phyloP scores from a whole-genome alignment of 2,329 filamentous ascomycete species.

The Talaromyces funiculosus region DNA sequence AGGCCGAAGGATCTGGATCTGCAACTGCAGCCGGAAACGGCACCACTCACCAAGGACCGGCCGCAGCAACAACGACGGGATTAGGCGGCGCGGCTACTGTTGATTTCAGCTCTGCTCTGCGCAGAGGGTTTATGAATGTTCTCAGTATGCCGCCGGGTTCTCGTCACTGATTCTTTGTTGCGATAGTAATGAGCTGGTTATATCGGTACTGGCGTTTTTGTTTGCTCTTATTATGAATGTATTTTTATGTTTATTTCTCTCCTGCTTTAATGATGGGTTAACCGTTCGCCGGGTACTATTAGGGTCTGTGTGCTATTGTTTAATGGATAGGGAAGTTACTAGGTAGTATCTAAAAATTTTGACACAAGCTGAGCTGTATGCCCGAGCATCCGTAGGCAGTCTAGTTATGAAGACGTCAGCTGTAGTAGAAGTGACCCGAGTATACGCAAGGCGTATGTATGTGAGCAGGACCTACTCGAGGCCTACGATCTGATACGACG shows the following conservation, averaged over 20 bases:
- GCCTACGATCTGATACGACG: no score
- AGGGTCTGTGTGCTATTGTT: not conserved
- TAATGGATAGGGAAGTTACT: not conserved
- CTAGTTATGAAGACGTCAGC: no score
- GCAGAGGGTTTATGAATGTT: slow-evolving; percentile 14
- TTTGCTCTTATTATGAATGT: not conserved
- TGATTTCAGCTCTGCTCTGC: slow-evolving; percentile 11
- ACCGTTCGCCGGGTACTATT: not conserved
- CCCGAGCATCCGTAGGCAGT: no score
- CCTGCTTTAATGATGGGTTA: not conserved
- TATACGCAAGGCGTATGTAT: no score
- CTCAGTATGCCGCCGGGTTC: slow-evolving; percentile 5
- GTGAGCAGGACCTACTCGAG: no score
- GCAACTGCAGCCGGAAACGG: not conserved
- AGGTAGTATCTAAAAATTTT: no score
- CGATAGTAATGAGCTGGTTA: not conserved
- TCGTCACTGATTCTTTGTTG: not conserved
- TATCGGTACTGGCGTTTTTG: not conserved
- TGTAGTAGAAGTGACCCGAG: no score
- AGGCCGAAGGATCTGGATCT: not conserved
- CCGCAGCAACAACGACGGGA: not conserved
- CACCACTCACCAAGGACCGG: not conserved
- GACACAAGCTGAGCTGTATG: no score
- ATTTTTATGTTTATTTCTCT: not conserved
- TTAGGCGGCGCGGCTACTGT: not conserved